Base-by-base conservation (phyloP, 1,284 basidiomycete genomes). In the Cryptococcus neoformans region DNA sequence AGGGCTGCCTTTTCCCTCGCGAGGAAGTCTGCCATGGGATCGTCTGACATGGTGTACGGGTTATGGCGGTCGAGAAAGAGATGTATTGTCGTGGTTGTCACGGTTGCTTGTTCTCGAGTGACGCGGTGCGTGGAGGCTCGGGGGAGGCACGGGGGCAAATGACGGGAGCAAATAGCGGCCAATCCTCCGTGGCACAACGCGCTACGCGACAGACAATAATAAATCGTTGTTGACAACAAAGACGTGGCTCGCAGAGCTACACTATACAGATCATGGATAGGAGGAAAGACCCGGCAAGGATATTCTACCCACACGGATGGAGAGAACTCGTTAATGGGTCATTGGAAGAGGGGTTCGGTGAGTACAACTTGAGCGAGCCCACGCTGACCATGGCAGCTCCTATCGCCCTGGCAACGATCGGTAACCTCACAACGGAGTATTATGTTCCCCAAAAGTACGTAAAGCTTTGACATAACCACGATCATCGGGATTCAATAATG, bases 1-100 rank as follows among this genome's bases (percentile, higher is more conserved):
- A 78, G 69, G 39, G 70, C 69, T 39, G 72, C 74, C 64, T 75
- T 73, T 59, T 78, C 76, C 47, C 73, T 60, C 34, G 76, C 76
- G 39, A 78, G 70, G 69, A 77, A 78, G 62, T 77, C 76, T 40
- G 76, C 76, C 56, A 72, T 77, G 42, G 75, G 74, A 66, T 77
- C 75, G 68, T 76, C 76, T 48, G 71, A 70, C 76, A 78, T 78
- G 42, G n/a, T 68, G 58, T 8, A 16, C 2, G 28, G 40, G 7
- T 8, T 44, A 11, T 10, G 42, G 42, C 4, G 3, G n/a, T 8
- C 10, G n/a, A 44, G 21, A 17, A 21, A 44, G 42, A 44, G n/a
- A 21, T 44, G 42, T 8, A 44, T 17, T 4, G 28, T 28, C 28
- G 28, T 28, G 28, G 28, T 28, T 4, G 28, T 21, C 21, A 21